Conservation (phyloP, 2,329 filamentous ascomycete species). For the Elsinoe batatas region DNA sequence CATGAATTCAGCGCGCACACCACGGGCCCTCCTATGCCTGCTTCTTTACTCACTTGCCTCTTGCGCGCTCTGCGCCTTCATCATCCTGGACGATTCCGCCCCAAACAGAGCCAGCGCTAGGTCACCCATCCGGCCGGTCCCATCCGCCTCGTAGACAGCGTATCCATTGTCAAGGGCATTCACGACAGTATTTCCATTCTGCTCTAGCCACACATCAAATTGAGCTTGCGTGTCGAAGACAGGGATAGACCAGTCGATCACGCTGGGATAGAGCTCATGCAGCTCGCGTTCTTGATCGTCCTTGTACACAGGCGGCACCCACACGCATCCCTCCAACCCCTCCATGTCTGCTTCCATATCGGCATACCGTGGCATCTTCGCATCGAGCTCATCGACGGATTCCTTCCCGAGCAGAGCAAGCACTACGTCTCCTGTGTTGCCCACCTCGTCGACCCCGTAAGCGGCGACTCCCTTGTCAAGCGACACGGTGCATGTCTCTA, state of each 20-base stretch:
- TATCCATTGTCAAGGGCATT: not conserved
- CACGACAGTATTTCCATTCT: slow-evolving; percentile 2
- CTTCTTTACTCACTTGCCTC: not conserved
- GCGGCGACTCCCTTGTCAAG: not conserved
- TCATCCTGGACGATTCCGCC: not conserved
- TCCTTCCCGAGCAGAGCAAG: not conserved
- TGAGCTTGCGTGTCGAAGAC: not conserved
- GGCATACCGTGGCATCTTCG: not conserved
- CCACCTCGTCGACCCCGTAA: not conserved
- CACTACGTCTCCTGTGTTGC: not conserved
- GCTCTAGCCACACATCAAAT: not conserved
- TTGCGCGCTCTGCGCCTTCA: not conserved
- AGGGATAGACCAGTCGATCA: not conserved
- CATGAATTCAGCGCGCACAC: not conserved
- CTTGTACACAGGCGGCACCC: not conserved
- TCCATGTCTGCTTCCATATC: not conserved
- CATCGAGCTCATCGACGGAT: not conserved
- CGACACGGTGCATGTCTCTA: not conserved
- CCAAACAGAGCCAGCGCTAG: not conserved
- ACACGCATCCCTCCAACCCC: not conserved
- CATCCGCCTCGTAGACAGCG: slow-evolving; percentile 1
- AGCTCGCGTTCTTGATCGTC: not conserved
- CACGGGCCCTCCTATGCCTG: not conserved
- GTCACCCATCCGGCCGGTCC: not conserved
- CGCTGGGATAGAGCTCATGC: not conserved